Base-by-base conservation (phyloP, 805 yeast genomes). In the Kazachstania martiniae region DNA sequence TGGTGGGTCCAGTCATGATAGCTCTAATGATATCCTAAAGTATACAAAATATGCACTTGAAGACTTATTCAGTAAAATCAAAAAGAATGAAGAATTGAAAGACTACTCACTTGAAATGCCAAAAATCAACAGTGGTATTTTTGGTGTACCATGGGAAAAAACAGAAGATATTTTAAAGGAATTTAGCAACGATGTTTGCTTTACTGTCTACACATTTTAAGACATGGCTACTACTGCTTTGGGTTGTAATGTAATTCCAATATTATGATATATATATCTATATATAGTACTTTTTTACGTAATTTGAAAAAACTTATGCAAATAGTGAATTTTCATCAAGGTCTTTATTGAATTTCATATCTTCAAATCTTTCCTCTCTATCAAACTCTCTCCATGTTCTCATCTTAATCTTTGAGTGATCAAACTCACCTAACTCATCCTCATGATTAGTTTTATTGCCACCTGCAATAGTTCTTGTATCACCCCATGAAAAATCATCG, bases 401-500 rank as follows among this genome's bases (percentile, higher is more conserved):
- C 89, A 89, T 87, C 31, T 72, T 72, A 52, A 91, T 91, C 49
- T 73, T 73, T 1, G 93, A 75, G n/a, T 91, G 82, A 56, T 89
- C 97, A 53, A 89, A 91, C 40, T 76, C 78, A 45, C 96, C 97
- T 27, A 72, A 81, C 16, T 66, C 81, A 28, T 74, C 80, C 51
- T 83, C 43, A 4, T 34, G 25, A n/a, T 19, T n/a, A 3, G 33
- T 26, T 14, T 66, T 75, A 26, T 72, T 84, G 5, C 73, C 85
- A 15, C 75, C 79, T 17, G 70, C 70, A 31, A 85, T 74, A n/a
- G 77, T 69, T 64, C 95, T 70, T 2, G 95, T 87, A 38, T 84
- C 94, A 51, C 96, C 95, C 96, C 96, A 87, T 53, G 86, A 75
- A 59, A 87, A 87, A 54, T 87, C 95, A 58, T 87, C 96, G 59